A percentile compares a stretch with the other conserved stretches of the same genome.
phyloP scores from a whole-genome alignment of 257 asterid genomes.

The Capsicum baccatum region DNA sequence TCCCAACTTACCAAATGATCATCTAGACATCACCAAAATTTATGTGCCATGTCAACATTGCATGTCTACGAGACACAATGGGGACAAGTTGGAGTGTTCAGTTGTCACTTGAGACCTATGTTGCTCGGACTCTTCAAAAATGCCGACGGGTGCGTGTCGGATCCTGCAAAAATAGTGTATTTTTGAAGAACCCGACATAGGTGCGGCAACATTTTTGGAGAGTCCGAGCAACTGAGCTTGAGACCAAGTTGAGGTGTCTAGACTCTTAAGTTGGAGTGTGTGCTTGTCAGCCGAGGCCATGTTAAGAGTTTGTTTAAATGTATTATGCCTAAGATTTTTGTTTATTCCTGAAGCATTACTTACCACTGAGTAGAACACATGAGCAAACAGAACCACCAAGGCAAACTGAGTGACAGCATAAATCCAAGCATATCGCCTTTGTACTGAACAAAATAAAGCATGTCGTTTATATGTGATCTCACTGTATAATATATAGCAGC shows the following conservation, averaged over 20 bases:
- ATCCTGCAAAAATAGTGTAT: too few species aligned
- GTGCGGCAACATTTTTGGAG: too few species aligned
- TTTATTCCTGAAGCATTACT: slow-evolving; percentile 32
- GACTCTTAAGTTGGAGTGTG: background rate
- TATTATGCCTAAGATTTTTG: background rate
- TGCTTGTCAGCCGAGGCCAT: background rate
- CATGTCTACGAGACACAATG: background rate
- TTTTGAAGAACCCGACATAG: too few species aligned
- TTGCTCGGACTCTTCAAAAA: too few species aligned
- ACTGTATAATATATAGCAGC: background rate
- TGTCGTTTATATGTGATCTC: background rate
- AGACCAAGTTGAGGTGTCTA: background rate
- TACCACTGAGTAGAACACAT: slow-evolving; percentile 84
- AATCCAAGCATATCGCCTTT: slow-evolving; percentile 80
- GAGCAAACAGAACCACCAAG: slow-evolving; percentile 82
- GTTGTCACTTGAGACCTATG: background rate
- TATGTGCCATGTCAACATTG: background rate
- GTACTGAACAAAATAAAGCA: slow-evolving; percentile 46
- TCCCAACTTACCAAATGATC: background rate
- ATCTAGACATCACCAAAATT: background rate
- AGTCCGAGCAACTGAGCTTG: background rate
- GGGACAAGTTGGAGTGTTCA: background rate
- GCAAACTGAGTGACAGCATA: slow-evolving; percentile 78
- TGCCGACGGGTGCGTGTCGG: too few species aligned
- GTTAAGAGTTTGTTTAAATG: background rate